Evolutionary conservation across 257 asterid genomes (phyloP).

Genomic region (Solanum etuberosum): DNA sequence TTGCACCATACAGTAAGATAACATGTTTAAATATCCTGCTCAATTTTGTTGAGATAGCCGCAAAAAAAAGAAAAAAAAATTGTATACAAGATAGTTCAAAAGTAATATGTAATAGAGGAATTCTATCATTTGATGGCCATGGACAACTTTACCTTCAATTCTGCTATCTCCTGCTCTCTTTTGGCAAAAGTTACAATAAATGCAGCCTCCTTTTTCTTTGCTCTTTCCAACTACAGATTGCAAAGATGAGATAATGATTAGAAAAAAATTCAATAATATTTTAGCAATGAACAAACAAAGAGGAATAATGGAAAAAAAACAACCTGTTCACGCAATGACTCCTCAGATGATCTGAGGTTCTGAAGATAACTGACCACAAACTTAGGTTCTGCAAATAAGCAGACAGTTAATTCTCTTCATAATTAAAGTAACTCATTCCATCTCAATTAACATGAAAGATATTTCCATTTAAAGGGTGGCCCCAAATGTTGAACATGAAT

Average conservation of each 20-base stretch:
- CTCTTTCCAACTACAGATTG: conserved; percentile 67
- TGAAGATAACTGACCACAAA: conserved; percentile 56
- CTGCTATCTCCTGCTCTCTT: conserved; percentile 99
- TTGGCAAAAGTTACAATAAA: conserved; percentile 93
- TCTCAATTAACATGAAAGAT: not conserved
- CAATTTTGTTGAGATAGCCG: not conserved
- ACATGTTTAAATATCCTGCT: not conserved
- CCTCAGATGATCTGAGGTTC: conserved; percentile 78
- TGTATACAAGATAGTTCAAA: not conserved
- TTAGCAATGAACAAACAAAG: not conserved
- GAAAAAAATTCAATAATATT: not conserved
- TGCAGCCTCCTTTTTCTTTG: conserved; percentile 95
- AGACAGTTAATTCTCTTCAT: not conserved
- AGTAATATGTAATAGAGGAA: not conserved
- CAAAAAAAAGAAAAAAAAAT: not conserved
- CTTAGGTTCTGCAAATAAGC: conserved; percentile 45
- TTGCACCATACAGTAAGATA: not conserved
- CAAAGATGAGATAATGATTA: conserved; percentile 1
- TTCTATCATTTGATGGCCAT: not conserved
- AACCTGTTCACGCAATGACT: conserved; percentile 92
- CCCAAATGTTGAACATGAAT: not conserved
- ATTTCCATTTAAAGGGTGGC: not conserved
- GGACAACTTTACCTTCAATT: conserved; percentile 58
- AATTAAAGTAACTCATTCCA: not conserved
- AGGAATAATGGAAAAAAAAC: not conserved